A percentile compares a stretch with the other conserved stretches of the same genome.
phyloP scores from a whole-genome alignment of 2,329 filamentous ascomycete species.

The Hypoxylon sp. region DNA sequence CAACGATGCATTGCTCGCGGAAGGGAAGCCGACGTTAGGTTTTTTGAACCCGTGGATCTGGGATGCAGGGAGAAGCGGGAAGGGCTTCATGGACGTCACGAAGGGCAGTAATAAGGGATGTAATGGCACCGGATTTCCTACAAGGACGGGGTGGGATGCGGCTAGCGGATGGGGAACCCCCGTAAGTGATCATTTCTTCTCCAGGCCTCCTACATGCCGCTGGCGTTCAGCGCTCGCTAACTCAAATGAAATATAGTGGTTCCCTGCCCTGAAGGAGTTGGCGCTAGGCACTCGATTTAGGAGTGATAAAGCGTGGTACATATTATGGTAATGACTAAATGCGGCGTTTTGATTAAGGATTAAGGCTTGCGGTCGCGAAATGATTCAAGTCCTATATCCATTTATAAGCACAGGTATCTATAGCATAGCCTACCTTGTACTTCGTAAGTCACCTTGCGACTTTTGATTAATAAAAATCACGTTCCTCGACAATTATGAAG shows the following conservation, averaged over 20 bases:
- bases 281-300: slow-evolving; percentile 7
- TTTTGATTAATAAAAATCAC: too few species aligned
- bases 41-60: slow-evolving; percentile 62
- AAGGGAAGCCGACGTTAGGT: slow-evolving; percentile 60
- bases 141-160: slow-evolving; percentile 40
- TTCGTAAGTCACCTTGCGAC: background rate
- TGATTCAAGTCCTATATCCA: background rate
- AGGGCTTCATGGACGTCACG: slow-evolving; percentile 56
- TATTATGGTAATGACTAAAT: background rate
- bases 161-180: slow-evolving; percentile 51
- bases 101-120: slow-evolving; percentile 36
- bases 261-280: slow-evolving; percentile 30
- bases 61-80: slow-evolving; percentile 4
- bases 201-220: background rate
- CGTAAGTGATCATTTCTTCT: slow-evolving; percentile 1
- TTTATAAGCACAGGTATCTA: background rate
- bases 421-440: background rate
- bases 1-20: slow-evolving; percentile 66
- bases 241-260: slow-evolving; percentile 4
- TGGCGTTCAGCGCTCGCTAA: slow-evolving; percentile 4
- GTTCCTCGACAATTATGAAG: too few species aligned
- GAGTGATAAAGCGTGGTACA: slow-evolving; percentile 3
- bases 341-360: background rate
- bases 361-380: background rate
- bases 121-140: slow-evolving; percentile 2